Conservation (phyloP, 257 asterid genomes). For the Nicotiana attenuata region DNA sequence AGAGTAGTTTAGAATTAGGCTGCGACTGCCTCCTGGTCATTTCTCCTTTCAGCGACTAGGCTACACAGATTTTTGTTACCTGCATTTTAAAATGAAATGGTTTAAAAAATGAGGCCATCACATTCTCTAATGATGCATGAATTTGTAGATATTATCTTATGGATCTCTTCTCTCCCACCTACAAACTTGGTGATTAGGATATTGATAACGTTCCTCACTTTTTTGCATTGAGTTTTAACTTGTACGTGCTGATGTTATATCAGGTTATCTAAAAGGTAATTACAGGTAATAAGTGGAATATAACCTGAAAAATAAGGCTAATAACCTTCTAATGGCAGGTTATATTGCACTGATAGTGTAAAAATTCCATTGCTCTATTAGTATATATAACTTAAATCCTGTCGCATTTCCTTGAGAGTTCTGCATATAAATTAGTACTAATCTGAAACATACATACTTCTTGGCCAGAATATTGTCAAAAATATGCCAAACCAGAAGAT, state of each 20-base stretch:
- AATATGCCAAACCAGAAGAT: conserved; percentile 84
- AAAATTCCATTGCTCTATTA: too few species aligned
- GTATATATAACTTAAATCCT: not conserved
- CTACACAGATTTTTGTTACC: not conserved
- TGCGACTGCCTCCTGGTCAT: not conserved
- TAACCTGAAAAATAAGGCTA: not conserved
- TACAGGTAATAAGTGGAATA: not conserved
- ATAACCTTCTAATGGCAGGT: not conserved
- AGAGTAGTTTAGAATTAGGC: not conserved
- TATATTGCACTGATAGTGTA: not conserved
- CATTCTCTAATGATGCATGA: not conserved
- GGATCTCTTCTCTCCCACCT: not conserved
- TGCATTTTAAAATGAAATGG: not conserved
- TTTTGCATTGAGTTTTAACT: not conserved
- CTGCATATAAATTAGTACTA: not conserved
- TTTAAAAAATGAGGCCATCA: not conserved
- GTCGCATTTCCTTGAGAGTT: not conserved
- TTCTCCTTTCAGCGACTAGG: not conserved
- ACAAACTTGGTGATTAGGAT: not conserved
- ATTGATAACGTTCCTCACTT: not conserved
- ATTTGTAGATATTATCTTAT: not conserved
- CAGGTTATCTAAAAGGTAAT: not conserved
- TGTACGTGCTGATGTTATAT: not conserved
- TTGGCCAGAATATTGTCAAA: conserved; percentile 68
- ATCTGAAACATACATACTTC: not conserved